Percentiles rank a stretch among this genome's conserved stretches.
These are phyloP conservation scores for Cryomyces minteri DNA, from an alignment of 495 filamentous ascomycete genomes.

Conservation along the genomic window DNA sequence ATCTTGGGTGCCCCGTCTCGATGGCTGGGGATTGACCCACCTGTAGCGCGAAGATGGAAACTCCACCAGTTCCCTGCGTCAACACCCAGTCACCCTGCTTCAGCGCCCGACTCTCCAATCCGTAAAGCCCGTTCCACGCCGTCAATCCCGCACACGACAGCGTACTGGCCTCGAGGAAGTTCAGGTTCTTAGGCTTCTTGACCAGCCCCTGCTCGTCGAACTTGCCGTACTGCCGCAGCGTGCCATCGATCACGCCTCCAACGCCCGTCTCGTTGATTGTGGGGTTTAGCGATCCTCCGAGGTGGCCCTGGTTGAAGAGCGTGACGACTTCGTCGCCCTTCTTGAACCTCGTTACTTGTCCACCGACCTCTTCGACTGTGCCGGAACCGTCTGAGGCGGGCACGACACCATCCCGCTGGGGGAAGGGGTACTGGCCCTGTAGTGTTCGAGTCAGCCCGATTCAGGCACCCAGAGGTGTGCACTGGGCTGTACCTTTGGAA, in stretches of 20 bases:
- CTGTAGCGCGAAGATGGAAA: slow-evolving; percentile 60
- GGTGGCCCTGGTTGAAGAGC: slow-evolving; percentile 64
- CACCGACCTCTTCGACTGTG: slow-evolving; percentile 47
- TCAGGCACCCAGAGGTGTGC: background rate
- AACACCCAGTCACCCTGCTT: slow-evolving; percentile 54
- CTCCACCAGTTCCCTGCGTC: slow-evolving; percentile 69
- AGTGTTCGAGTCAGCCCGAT: background rate
- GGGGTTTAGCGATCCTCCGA: slow-evolving; percentile 35
- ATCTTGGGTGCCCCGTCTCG: background rate
- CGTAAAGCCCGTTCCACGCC: slow-evolving; percentile 70
- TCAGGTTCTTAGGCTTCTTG: slow-evolving; percentile 40
- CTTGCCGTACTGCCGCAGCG: slow-evolving; percentile 49
- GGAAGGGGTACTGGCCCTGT: slow-evolving; percentile 52
- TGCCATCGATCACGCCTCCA: slow-evolving; percentile 54
- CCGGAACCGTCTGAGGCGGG: slow-evolving; percentile 66
- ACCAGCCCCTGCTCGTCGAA: slow-evolving; percentile 58
- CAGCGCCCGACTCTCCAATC: slow-evolving; percentile 34
- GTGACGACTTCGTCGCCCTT: slow-evolving; percentile 56
- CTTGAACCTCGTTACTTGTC: slow-evolving; percentile 46
- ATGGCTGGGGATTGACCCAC: slow-evolving; percentile 19
- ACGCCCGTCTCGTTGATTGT: slow-evolving; percentile 33
- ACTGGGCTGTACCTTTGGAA: slow-evolving; percentile 34
- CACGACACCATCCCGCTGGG: slow-evolving; percentile 36
- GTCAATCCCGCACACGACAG: slow-evolving; percentile 60
- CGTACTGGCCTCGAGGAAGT: slow-evolving; percentile 42